These are phyloP conservation scores for Microbotryum lychnidis-dioicae DNA, from an alignment of 1,284 basidiomycete genomes.

Conservation along the genomic window DNA sequence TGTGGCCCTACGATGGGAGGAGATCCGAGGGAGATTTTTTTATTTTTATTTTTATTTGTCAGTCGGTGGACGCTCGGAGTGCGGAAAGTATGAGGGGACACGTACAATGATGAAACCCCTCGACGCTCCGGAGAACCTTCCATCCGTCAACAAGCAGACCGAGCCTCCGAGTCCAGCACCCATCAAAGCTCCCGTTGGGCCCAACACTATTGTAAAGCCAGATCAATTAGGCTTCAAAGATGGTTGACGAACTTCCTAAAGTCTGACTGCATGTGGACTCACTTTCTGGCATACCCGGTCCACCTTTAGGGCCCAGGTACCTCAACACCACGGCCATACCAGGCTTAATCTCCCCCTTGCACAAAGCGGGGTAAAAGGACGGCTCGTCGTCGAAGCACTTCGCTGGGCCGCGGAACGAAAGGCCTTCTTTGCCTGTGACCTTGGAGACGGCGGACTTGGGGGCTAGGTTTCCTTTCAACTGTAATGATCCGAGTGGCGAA, in stretches of 20 bases:
- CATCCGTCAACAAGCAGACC: constrained; percentile 76
- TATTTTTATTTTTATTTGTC: no score
- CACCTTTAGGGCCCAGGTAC: constrained; percentile 10
- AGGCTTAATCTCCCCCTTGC: constrained; percentile 65
- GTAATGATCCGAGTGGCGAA: constrained; percentile 33
- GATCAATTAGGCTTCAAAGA: background rate
- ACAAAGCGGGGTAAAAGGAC: constrained; percentile 72
- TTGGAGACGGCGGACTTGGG: constrained; percentile 66
- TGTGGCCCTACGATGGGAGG: constrained; percentile 5
- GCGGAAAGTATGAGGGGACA: background rate
- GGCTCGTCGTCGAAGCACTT: constrained; percentile 59
- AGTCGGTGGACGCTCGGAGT: no score
- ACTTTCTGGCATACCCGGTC: constrained; percentile 9
- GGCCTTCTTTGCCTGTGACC: constrained; percentile 87
- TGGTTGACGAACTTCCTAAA: background rate
- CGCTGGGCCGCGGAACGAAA: constrained; percentile 56
- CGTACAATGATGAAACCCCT: constrained; percentile 36
- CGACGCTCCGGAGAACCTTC: constrained; percentile 74
- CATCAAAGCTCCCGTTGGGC: constrained; percentile 73
- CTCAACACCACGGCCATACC: constrained; percentile 9
- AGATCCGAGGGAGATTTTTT: no score
- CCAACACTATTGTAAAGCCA: background rate
- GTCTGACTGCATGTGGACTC: background rate
- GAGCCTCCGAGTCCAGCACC: constrained; percentile 85
- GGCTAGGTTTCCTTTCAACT: constrained; percentile 39